Conservation (phyloP, 352 stramenopile species). For the Phytophthora multivora region DNA sequence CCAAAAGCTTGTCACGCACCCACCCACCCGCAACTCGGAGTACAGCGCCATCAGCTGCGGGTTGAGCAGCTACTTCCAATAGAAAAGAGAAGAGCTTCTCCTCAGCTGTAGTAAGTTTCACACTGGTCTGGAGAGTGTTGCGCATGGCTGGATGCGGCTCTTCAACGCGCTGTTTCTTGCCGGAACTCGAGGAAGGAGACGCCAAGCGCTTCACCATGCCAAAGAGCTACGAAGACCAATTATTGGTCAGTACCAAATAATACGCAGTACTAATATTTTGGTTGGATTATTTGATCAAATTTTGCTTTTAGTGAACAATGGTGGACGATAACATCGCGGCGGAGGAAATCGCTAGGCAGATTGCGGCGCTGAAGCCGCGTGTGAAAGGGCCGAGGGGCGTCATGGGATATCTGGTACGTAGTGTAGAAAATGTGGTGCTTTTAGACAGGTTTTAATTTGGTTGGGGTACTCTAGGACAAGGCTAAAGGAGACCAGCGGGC, state of each 20-base stretch:
- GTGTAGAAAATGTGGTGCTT: neutral
- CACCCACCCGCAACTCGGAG: conserved; percentile 98
- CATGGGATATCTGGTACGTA: conserved; percentile 57
- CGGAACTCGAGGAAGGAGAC: conserved; percentile 6
- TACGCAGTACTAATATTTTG: neutral
- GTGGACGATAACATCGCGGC: conserved; percentile 31
- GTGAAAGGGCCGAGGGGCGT: conserved; percentile 46
- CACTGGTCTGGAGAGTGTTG: conserved; percentile 11
- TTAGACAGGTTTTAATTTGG: conserved; percentile 1
- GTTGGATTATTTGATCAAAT: too few relatives aligned
- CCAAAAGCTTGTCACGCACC: conserved; percentile 98
- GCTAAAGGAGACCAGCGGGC: conserved; percentile 26
- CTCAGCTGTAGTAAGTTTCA: conserved; percentile 53
- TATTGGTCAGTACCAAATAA: neutral
- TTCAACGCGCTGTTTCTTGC: conserved; percentile 40
- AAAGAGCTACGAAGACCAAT: neutral
- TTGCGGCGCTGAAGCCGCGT: conserved; percentile 36
- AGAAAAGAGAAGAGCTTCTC: conserved; percentile 70
- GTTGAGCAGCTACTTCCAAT: conserved; percentile 60
- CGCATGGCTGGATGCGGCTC: conserved; percentile 1
- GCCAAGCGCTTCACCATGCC: conserved; percentile 34
- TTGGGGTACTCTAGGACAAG: conserved; percentile 23
- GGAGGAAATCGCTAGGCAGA: conserved; percentile 44
- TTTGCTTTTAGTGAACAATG: conserved; percentile 12
- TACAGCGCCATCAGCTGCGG: conserved; percentile 58